Evolutionary conservation across 2,329 filamentous ascomycete species (phyloP).

Genomic region (Septoria linicola): DNA sequence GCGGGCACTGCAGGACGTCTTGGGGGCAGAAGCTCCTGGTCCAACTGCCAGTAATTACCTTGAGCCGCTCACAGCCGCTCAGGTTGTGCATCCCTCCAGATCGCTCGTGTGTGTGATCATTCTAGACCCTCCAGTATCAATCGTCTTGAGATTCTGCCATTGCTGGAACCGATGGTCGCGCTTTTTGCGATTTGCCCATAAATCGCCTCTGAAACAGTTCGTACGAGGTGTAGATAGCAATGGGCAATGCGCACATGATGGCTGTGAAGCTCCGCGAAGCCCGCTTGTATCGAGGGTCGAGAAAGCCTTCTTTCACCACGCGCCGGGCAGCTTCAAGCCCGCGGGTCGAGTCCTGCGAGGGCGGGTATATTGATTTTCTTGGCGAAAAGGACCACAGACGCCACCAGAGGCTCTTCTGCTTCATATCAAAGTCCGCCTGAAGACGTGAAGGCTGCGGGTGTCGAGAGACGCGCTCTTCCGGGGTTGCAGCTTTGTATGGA

Average conservation of each 20-base stretch:
- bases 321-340: constrained; percentile 28
- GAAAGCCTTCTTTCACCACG: constrained; percentile 27
- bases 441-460: constrained; percentile 9
- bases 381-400: constrained; percentile 12
- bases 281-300: constrained; percentile 32
- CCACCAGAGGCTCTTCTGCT: constrained; percentile 12
- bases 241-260: constrained; percentile 31
- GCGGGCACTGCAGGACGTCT: no score
- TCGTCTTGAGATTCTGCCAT: neutral
- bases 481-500: constrained; percentile 4
- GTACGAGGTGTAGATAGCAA: constrained; percentile 32
- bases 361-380: neutral
- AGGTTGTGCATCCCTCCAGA: neutral
- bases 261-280: constrained; percentile 27
- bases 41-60: no score
- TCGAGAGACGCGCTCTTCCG: constrained; percentile 11
- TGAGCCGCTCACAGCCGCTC: no score
- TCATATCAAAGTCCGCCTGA: neutral
- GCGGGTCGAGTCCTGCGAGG: constrained; percentile 21
- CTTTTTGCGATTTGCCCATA: constrained; percentile 33
- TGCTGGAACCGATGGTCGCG: constrained; percentile 3
- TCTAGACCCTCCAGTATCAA: no score
- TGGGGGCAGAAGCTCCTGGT: no score
- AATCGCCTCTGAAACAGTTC: constrained; percentile 34
- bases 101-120: neutral